Evolutionary conservation across 352 stramenopile genomes (phyloP), one percentile per base, ranked within the genome.

Genomic region (Globisporangium sylvaticum): DNA sequence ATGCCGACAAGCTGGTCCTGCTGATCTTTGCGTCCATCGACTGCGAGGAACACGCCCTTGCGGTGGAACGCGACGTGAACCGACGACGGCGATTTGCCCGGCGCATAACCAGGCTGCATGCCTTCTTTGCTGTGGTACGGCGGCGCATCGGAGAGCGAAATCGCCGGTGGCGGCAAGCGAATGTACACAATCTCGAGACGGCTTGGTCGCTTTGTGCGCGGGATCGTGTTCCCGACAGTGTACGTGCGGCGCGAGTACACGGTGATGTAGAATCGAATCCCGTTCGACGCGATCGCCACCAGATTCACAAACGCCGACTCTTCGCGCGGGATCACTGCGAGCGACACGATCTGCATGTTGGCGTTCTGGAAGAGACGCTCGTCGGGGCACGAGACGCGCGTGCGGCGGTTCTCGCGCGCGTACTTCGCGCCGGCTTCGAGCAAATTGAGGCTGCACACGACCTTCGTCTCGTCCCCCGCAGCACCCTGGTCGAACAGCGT

Each of bases 211-310:
- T 84, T 92, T 25, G 76, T 48, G 18, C 68, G 70, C 18, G 69
- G 72, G 62, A 77, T 87, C 42, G 73, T 64, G 31, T 72, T 77
- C 14, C 65, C 77, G 9, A 78, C 71, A 27, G 74, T 75, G 58
- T 84, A 78, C 22, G 83, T 75, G 14, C 81, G 75, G 5, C 84
- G 75, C n/a, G 88, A 91, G 58, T 98, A 89, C 0, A 81, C 90
- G 0, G 92, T 96, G 22, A 98, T 72, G 73, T 98, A 98, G 56
- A 98, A 97, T 50, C 96, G 87, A 44, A 98, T 89, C n/a, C 94
- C 94, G 54, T 95, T 97, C 7, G 90, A 92, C 7, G 91, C 96
- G 14, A 98, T 76, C 14, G 92, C 94, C 9, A 98, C 83, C n/a
- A 98, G 78, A 37, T 88, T 97, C n/a, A 98, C 81, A 14, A 89